phyloP scores from a whole-genome alignment of 176 grass and related monocot genomes.

The Eleusine indica region DNA sequence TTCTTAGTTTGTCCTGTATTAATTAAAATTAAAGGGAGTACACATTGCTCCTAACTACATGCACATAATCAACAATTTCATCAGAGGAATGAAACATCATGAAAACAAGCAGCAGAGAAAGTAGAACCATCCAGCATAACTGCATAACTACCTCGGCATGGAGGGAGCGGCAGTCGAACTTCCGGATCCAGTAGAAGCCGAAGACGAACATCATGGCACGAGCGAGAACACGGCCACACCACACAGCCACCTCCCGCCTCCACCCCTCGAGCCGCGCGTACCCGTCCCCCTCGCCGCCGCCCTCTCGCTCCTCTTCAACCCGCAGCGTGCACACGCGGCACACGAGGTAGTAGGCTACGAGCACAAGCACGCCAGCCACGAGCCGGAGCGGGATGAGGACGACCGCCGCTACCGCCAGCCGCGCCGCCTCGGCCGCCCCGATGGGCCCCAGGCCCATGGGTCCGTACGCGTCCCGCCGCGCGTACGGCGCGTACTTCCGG shows the following conservation, averaged over 20 bases:
- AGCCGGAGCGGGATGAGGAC: conserved; percentile 71
- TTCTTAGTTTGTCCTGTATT: background rate
- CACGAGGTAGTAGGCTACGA: conserved; percentile 71
- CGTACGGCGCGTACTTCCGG: conserved; percentile 75
- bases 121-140: background rate
- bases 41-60: background rate
- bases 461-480: conserved; percentile 68
- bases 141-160: conserved; percentile 45
- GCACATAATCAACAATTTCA: background rate
- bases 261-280: conserved; percentile 60
- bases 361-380: conserved; percentile 49
- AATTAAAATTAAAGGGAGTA: background rate
- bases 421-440: conserved; percentile 42
- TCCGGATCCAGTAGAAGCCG: conserved; percentile 89
- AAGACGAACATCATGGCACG: conserved; percentile 86
- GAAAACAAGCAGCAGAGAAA: conserved; percentile 28
- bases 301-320: conserved; percentile 45
- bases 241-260: conserved; percentile 56
- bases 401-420: conserved; percentile 43
- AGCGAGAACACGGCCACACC: conserved; percentile 55
- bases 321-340: conserved; percentile 80
- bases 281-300: conserved; percentile 51
- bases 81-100: background rate
- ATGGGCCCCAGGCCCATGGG: conserved; percentile 71
- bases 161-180: conserved; percentile 39